phyloP scores from a whole-genome alignment of 2,329 filamentous ascomycete species.

The Ceratocystis colombiana region DNA sequence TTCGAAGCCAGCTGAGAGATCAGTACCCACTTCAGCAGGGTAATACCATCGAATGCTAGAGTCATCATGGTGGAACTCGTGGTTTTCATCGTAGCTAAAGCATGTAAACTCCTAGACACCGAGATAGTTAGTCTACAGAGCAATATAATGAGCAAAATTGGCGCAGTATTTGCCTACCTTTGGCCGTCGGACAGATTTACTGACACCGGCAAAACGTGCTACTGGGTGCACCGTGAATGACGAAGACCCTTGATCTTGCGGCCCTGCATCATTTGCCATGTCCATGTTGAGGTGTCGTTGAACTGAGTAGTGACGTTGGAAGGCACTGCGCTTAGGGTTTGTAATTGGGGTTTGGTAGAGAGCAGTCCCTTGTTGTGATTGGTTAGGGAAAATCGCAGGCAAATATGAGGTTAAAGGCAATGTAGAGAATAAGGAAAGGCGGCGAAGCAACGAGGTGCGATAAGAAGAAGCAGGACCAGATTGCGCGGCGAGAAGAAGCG shows the following conservation, averaged over 20 bases:
- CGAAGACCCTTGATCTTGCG: background rate
- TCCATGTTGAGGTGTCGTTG: background rate
- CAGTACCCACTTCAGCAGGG: conserved; percentile 56
- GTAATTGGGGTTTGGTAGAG: background rate
- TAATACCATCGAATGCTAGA: conserved; percentile 84
- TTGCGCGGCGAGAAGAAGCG: background rate
- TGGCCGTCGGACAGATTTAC: conserved; percentile 63
- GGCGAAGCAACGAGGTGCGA: background rate
- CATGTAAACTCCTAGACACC: conserved; percentile 65
- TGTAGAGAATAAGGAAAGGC: background rate
- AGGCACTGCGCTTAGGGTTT: background rate
- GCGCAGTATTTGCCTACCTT: conserved; percentile 40
- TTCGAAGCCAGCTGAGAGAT: conserved; percentile 73
- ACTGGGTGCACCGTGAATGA: conserved; percentile 59
- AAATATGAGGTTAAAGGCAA: background rate
- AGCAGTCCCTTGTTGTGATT: background rate
- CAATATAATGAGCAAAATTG: too few species aligned
- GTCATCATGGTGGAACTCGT: conserved; percentile 63
- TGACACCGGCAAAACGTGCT: conserved; percentile 55
- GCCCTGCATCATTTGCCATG: background rate
- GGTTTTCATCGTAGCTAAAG: conserved; percentile 87
- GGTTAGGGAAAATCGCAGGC: conserved; percentile 9
- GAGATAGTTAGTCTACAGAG: background rate
- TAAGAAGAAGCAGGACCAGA: background rate
- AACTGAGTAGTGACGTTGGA: background rate